These are phyloP conservation scores for Mucor piriformis DNA, from an alignment of 371 early-diverging fungal species.

Conservation along the genomic window DNA sequence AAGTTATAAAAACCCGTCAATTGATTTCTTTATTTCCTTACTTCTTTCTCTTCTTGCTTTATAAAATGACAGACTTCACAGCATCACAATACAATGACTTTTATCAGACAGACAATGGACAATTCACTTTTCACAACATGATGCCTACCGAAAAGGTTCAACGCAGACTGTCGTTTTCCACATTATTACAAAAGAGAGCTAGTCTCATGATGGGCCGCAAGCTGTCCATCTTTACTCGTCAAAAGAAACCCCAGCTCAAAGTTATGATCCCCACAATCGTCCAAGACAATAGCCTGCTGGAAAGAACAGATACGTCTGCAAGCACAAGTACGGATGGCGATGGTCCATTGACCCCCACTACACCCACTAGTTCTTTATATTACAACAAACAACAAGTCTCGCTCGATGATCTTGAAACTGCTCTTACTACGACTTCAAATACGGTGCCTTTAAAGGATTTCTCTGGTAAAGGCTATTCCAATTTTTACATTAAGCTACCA, in stretches of 20 bases:
- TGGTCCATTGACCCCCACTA: constrained; percentile 5
- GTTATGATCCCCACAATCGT: constrained; percentile 5
- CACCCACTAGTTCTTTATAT: background rate
- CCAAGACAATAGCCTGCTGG: background rate
- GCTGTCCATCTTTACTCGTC: constrained; percentile 8
- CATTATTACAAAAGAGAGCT: constrained; percentile 23
- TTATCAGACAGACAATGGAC: background rate
- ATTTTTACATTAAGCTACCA: constrained; percentile 39
- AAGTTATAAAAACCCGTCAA: constrained; percentile 5
- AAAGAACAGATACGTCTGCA: constrained; percentile 11
- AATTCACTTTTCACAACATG: constrained; percentile 13
- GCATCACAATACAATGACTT: constrained; percentile 6
- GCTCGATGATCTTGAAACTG: constrained; percentile 8
- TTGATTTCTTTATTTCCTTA: constrained; percentile 1
- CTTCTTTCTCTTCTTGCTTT: background rate
- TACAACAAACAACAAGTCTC: background rate
- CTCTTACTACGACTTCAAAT: constrained; percentile 7
- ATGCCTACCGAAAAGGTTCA: constrained; percentile 5
- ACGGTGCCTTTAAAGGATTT: constrained; percentile 10
- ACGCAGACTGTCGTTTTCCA: constrained; percentile 19
- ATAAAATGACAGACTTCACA: constrained; percentile 22
- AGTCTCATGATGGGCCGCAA: constrained; percentile 23
- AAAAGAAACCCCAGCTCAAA: constrained; percentile 9
- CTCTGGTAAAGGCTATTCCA: constrained; percentile 35
- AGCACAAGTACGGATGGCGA: constrained; percentile 9